Conservation (phyloP, 257 asterid species). For the Nicotiana tabacum region DNA sequence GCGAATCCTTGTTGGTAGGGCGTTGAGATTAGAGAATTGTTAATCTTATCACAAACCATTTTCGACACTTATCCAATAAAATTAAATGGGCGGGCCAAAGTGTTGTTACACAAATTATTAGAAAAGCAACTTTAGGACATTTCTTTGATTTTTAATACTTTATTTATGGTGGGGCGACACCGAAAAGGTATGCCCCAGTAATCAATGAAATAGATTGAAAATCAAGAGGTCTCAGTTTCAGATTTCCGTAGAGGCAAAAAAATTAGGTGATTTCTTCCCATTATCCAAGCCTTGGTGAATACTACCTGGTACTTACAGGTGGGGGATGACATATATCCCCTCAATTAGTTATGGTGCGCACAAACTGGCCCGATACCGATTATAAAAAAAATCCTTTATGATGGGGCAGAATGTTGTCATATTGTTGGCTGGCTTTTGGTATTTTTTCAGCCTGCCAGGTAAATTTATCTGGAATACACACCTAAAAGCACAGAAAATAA, state of each 20-base stretch:
- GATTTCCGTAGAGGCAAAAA: accelerated
- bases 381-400: too few species aligned
- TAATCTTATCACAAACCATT: conserved; percentile 9
- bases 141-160: background rate
- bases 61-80: background rate
- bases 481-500: conserved; percentile 2
- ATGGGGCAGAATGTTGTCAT: background rate
- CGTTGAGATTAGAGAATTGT: background rate
- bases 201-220: too few species aligned
- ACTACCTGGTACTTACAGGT: too few species aligned
- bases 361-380: too few species aligned
- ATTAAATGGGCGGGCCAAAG: background rate
- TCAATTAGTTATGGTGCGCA: too few species aligned
- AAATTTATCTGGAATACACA: conserved; percentile 27
- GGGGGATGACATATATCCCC: too few species aligned
- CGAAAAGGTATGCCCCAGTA: accelerated
- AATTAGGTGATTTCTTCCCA: too few species aligned
- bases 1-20: background rate
- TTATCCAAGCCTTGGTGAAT: accelerated
- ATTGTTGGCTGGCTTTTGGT: background rate
- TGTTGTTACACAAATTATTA: background rate
- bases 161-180: too few species aligned
- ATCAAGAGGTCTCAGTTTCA: too few species aligned
- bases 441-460: conserved; percentile 25
- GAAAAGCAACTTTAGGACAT: background rate